Base-by-base conservation (phyloP, 768 basidiomycete species). In the Hericium alpestre region DNA sequence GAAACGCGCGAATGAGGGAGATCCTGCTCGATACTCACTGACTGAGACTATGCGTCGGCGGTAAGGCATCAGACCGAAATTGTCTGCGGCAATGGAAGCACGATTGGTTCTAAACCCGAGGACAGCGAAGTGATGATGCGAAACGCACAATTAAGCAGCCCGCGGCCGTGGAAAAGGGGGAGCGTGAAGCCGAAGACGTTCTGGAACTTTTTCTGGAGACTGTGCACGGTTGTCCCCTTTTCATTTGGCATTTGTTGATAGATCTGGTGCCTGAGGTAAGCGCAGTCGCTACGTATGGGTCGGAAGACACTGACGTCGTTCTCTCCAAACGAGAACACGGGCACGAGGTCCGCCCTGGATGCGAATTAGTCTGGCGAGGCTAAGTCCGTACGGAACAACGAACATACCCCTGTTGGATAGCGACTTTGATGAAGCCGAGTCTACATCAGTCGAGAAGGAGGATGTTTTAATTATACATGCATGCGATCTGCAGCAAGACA, bases 281-380 rank as follows among this genome's bases (percentile, higher is more conserved):
- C 40, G 25, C 23, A 11, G 32, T 32, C 32, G 6, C 32, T 32
- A 7, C 6, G 8, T 32, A 32, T 27, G 53, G 27, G 43, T 20
- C 20, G 16, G 27, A 15, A 4, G 32, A 43, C 9, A 77, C 82
- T 66, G 59, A 94, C 94, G 69, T 98, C 96, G 68, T 98, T 98
- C 75, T 99, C 96, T 12, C 96, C 96, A 64, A 99, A 99, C 5
- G 92, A 94, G 67, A 99, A 98, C 3, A 97, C 94, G 0, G 96
- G 96, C 0, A 99, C 96, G 11, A 99, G 76, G 65, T 94, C 92
- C 40, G 96, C 96, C 55, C 93, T 93, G 61, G 13, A 51, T 22
- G 54, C 59, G 32, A 32, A 32, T 32, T 32, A 32, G 32, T 32
- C 32, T 10, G 25, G 32, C 32, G 32, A 32, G 32, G 6, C 32